Evolutionary conservation across 169 alveolate species (phyloP), one percentile per base, ranked within the genome.

Genomic region (Plasmodium vivax): DNA sequence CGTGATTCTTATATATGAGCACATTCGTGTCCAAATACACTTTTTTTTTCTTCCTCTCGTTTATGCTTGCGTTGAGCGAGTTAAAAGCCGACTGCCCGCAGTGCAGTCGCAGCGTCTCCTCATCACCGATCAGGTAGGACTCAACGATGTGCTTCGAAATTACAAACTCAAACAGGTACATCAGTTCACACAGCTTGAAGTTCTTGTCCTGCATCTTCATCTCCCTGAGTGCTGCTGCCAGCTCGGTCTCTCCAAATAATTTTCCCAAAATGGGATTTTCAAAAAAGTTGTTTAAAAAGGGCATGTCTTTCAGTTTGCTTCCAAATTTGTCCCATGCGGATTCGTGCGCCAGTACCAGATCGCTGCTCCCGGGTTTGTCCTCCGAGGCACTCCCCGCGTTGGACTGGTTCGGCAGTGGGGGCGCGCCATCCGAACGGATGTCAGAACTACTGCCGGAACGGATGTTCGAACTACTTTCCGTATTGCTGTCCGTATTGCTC

Each of bases 321-420:
- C 99, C 98, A 71, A 98, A 97, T 93, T 97, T 95, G 30, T 97
- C 98, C 98, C 98, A 96, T 8, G 97, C 96, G 0, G 98, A 96
- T 32, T 96, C 98, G 54, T 97, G 84, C 0, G 96, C 95, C 75
- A 96, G 74, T 34, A 97, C 94, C 23, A 97, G 84, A 81, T 97
- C 96, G 45, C 81, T 82, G 81, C 30, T 79, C 75, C 84, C 75
- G 71, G 85, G 43, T 56, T 71, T 7, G 36, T 51, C 36, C 62
- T 27, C 74, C 62, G 36, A 73, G 68, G 47, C 54, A 19, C 43
- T 68, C 10, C 27, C 77, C n/a, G 41, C 23, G 38, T 4, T 19
- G 77, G 38, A 19, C n/a, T 68, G 19, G 6, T 68, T 68, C 6
- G 36, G 38, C 16, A 2, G 23, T 3, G 12, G 27, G 27, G 27